A percentile compares a stretch with the other conserved stretches of the same genome.
phyloP scores from a whole-genome alignment of 495 filamentous ascomycete species.

The Aspergillus conjunctus region DNA sequence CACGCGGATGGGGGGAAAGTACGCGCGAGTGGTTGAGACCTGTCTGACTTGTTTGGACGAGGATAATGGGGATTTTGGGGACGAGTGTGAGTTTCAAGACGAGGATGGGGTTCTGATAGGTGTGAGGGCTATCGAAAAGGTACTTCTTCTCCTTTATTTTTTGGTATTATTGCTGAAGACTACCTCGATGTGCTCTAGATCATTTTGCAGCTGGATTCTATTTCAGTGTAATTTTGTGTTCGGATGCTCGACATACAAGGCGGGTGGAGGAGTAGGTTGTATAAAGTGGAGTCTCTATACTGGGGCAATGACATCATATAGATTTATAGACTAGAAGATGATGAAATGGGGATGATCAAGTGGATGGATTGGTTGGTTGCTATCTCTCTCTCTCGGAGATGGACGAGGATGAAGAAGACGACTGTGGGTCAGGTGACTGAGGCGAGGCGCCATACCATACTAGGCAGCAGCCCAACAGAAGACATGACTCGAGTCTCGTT shows the following conservation, averaged over 20 bases:
- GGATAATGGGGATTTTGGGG: conserved; percentile 48
- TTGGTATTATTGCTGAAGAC: background rate
- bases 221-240: background rate
- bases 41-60: conserved; percentile 60
- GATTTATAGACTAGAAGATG: too few species aligned
- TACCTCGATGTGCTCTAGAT: background rate
- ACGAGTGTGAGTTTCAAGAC: conserved; percentile 49
- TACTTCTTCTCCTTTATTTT: conserved; percentile 13
- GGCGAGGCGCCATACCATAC: too few species aligned
- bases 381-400: too few species aligned
- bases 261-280: too few species aligned
- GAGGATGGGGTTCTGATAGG: conserved; percentile 51
- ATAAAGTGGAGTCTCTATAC: too few species aligned
- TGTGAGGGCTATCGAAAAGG: conserved; percentile 55
- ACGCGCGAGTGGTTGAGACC: conserved; percentile 48
- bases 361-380: too few species aligned
- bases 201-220: background rate
- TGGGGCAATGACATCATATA: too few species aligned
- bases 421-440: too few species aligned
- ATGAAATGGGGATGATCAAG: too few species aligned
- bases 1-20: conserved; percentile 50
- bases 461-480: too few species aligned
- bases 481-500: too few species aligned
- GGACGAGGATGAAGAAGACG: too few species aligned
- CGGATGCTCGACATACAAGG: background rate